Base-by-base conservation (phyloP, 805 yeast genomes). In the Spathaspora gorwiae region DNA sequence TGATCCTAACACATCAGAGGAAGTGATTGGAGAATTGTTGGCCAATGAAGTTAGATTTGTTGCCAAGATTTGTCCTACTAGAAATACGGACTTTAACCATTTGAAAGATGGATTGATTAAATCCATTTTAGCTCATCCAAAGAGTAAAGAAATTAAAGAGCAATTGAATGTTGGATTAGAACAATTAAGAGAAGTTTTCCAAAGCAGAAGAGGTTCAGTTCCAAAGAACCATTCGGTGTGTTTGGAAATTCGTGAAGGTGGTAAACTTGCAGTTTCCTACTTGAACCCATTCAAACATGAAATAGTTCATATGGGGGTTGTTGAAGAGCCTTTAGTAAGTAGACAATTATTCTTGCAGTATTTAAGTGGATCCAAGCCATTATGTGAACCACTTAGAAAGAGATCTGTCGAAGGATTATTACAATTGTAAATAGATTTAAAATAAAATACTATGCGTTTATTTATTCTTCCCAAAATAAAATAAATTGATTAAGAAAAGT, bases 41-140 rank as follows among this genome's bases (percentile, higher is more conserved):
- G 79, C 78, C 37, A 63, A 78, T 9, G 79, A 81, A 11, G 77
- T 84, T 32, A 76, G 81, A 46, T 75, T 89, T 53, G 70, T 82
- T 38, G 83, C 90, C 26, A 73, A 95, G 50, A 83, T 92, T 47
- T 82, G 85, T 9, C 97, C 99, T 0, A 81, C 84, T 13, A 79
- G 97, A 59, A 89, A 87, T 62, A 92, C 98, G 1, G 97, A 92
- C 65, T 90, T 86, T 65, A 81, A 81, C 50, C 98, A 94, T 60
- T 66, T 92, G 56, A 79, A 86, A 52, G 98, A 94, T 59, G 98
- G 98, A 0, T 78, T 94, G 49, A 78, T 89, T 40, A 84, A 90
- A 60, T 81, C 96, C 14, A 78, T 88, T 39, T 71, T 83, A 61
- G 84, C 88, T 32, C 80, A 80, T 56, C 81, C 84, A 2, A 66